Conservation (phyloP, 148 eudicot genomes). For the Vaccinium myrtillus region DNA sequence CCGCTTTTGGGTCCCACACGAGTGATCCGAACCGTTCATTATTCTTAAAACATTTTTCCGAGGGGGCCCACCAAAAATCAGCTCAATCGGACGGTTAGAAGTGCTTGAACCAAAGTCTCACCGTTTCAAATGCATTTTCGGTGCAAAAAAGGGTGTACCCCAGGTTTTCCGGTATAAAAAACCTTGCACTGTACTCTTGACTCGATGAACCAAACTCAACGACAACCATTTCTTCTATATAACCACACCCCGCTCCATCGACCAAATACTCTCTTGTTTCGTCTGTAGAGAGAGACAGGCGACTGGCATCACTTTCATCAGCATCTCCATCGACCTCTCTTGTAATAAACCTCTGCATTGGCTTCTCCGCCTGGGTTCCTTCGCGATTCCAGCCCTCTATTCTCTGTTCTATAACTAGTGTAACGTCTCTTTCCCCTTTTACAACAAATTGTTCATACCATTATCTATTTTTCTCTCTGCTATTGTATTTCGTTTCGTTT, state of each 20-base stretch:
- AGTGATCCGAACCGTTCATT: no score
- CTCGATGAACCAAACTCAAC: not conserved
- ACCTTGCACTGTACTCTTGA: not conserved
- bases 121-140: no score
- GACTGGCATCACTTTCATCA: slow-evolving; percentile 10
- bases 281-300: not conserved
- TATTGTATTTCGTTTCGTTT: not conserved
- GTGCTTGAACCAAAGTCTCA: no score
- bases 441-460: not conserved
- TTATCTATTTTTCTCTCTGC: not conserved
- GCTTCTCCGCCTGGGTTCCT: slow-evolving; percentile 2
- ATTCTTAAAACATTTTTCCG: no score
- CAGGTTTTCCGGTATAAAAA: no score
- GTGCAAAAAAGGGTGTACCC: no score
- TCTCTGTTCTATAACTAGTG: slow-evolving; percentile 2
- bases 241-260: no score
- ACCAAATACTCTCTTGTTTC: not conserved
- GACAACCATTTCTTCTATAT: no score
- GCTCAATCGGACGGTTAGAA: no score
- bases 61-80: no score
- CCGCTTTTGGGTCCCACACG: no score
- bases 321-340: slow-evolving; percentile 13
- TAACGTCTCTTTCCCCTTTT: not conserved
- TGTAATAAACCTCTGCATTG: not conserved
- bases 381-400: not conserved